These are phyloP conservation scores for Mortierella sp. DNA, from an alignment of 371 early-diverging fungal species.

Conservation along the genomic window DNA sequence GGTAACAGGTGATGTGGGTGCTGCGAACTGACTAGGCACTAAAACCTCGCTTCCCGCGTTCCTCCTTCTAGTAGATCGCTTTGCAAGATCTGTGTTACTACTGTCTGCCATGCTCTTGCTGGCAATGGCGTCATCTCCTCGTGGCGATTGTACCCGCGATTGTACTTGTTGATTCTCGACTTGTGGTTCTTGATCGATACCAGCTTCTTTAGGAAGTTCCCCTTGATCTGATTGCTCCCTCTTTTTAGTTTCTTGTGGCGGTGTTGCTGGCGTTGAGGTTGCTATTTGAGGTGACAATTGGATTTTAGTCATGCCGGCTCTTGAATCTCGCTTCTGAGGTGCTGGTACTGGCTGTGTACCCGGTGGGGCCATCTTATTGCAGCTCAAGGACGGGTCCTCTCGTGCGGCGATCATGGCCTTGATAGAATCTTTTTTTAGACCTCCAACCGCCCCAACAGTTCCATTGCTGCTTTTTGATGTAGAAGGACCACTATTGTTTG, in stretches of 20 bases:
- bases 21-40: constrained; percentile 39
- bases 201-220: not conserved
- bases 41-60: constrained; percentile 22
- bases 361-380: constrained; percentile 37
- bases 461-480: not conserved
- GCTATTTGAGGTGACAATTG: constrained; percentile 8
- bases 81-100: constrained; percentile 11
- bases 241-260: not conserved
- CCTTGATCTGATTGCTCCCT: constrained; percentile 7
- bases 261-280: not conserved
- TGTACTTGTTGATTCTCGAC: not conserved
- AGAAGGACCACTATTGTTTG: not conserved
- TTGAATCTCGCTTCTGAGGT: constrained; percentile 21
- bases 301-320: constrained; percentile 43
- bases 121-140: not conserved
- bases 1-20: constrained; percentile 6
- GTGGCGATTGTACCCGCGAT: not conserved
- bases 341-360: constrained; percentile 34
- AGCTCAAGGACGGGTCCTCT: constrained; percentile 55
- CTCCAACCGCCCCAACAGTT: not conserved
- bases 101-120: not conserved
- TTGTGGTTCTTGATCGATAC: constrained; percentile 5
- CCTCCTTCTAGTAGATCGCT: constrained; percentile 36
- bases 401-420: constrained; percentile 53
- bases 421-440: constrained; percentile 21